Base-by-base conservation (phyloP, 768 basidiomycete species). In the Mycena rebaudengoi region DNA sequence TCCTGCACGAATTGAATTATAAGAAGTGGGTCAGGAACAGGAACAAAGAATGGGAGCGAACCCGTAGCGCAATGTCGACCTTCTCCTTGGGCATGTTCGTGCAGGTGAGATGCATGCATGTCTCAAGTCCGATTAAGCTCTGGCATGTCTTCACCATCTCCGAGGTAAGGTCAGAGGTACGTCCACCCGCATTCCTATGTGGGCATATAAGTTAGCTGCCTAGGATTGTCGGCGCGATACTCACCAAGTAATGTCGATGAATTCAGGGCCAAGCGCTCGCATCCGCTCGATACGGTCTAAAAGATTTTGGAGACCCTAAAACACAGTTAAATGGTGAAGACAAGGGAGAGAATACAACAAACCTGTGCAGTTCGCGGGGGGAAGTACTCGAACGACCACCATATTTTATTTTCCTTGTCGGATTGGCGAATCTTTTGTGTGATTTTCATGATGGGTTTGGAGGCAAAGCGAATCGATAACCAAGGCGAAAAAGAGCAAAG, bases 371-470 rank as follows among this genome's bases (percentile, higher is more conserved):
- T 98, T 66, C 96, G 84, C 21, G 94, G 96, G 59, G 98, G 97
- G 73, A 99, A 99, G 80, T 96, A 99, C 75, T 99, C 97, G 75
- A 99, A 99, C 35, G 94, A 96, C 96, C 96, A 99, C 92, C 96
- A 98, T 62, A 94, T 80, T 72, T 94, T 89, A 66, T 91, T 90
- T 70, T 97, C 92, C 75, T 91, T 90, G 64, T 87, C 80, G 48
- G 93, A 93, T 76, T 94, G 88, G 66, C 90, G 85, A 44, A 98
- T 94, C 82, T 97, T 98, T 78, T 96, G 88, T 70, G 90, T 95
- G 77, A 99, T 94, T 87, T 92, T 97, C 95, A 98, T 98, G 78
- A 59, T 62, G 70, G 70, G 70, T 66, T 23, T 41, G 28, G 28
- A 6, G n/a, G 32, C 25, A 45, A 40, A 16, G 23, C 7, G 7